These are phyloP conservation scores for Elsinoe batatas DNA, from an alignment of 2,329 filamentous ascomycete genomes.

Conservation along the genomic window DNA sequence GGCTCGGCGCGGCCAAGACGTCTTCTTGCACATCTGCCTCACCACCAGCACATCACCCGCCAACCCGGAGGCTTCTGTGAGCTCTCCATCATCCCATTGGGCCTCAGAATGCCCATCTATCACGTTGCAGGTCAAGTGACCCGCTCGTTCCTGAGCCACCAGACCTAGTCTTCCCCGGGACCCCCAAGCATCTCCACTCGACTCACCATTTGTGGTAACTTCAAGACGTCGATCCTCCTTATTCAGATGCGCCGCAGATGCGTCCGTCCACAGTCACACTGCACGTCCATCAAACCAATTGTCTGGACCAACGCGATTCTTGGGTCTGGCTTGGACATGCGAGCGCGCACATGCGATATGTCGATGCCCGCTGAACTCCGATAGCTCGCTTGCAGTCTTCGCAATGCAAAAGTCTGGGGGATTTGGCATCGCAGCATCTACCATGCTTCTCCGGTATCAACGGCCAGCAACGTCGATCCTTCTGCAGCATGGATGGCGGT, in stretches of 20 bases:
- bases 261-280: not conserved
- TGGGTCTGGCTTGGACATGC: not conserved
- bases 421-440: not conserved
- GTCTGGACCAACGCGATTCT: not conserved
- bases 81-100: not conserved
- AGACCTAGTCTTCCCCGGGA: not conserved
- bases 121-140: not conserved
- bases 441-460: not conserved
- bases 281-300: not conserved
- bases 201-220: not conserved
- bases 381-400: not conserved
- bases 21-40: not conserved
- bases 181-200: not conserved
- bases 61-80: slow-evolving; percentile 4
- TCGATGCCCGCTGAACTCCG: not conserved
- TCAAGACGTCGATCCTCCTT: slow-evolving; percentile 2
- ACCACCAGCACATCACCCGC: slow-evolving; percentile 10
- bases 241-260: not conserved
- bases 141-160: not conserved
- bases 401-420: not conserved
- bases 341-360: not conserved
- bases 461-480: not conserved
- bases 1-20: not conserved
- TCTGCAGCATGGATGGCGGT: not conserved
- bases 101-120: not conserved